phyloP scores from a whole-genome alignment of 441 rosid genomes.

The Eutrema salsugineum region DNA sequence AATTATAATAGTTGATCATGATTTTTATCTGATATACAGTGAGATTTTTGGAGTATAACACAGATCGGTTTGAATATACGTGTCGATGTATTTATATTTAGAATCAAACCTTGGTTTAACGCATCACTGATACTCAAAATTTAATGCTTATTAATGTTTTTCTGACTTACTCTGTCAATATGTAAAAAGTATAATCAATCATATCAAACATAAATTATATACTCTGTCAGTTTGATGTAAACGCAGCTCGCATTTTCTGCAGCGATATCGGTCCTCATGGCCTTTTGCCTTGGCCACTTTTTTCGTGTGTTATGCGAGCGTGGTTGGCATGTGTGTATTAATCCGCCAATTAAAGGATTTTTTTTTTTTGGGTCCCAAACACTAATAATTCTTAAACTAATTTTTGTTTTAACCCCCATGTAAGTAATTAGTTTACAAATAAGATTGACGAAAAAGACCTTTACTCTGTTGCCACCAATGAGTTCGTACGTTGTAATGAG shows the following conservation, averaged over 20 bases:
- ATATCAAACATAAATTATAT: too few species aligned
- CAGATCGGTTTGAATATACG: background rate
- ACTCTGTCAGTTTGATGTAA: background rate
- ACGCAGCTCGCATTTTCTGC: background rate
- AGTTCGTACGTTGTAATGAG: conserved; percentile 13
- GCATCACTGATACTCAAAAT: background rate
- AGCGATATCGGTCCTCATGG: background rate
- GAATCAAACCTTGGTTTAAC: background rate
- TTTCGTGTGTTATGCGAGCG: background rate
- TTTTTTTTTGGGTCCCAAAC: too few species aligned
- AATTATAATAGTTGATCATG: background rate
- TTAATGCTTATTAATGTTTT: too few species aligned
- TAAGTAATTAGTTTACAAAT: background rate
- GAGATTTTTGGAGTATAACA: background rate
- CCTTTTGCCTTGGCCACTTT: background rate
- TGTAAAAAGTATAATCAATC: background rate
- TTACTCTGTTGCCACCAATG: background rate
- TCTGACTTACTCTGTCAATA: background rate
- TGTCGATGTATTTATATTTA: background rate
- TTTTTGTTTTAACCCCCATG: background rate
- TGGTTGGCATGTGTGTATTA: background rate
- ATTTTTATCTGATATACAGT: background rate
- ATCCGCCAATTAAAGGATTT: background rate
- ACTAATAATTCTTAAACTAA: background rate
- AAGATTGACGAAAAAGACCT: background rate